phyloP scores from a whole-genome alignment of 306 rosid species.

The Calophaca sinica region DNA sequence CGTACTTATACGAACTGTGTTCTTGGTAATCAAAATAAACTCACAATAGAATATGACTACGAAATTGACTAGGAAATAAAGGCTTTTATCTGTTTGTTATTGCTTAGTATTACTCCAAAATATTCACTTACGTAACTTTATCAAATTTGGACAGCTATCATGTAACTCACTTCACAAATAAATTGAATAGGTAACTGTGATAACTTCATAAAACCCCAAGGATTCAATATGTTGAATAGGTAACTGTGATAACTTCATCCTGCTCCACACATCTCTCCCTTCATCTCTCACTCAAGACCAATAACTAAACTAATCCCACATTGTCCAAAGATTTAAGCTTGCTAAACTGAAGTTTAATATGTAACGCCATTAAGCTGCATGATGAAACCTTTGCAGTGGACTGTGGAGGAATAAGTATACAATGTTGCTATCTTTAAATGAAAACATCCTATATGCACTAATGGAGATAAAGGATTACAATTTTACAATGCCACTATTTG shows the following conservation, averaged over 20 bases:
- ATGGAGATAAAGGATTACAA: no score
- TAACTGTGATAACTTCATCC: neutral
- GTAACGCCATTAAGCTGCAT: neutral
- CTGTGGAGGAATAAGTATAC: constrained; percentile 15
- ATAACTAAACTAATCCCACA: constrained; percentile 29
- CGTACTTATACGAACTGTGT: neutral
- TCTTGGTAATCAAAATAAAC: neutral
- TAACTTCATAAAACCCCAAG: neutral
- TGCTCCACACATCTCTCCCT: neutral
- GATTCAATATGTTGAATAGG: constrained; percentile 33
- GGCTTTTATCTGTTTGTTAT: constrained; percentile 11
- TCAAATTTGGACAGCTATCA: constrained; percentile 7
- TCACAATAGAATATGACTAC: constrained; percentile 3
- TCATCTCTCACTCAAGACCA: constrained; percentile 23
- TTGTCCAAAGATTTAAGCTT: neutral
- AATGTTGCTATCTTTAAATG: neutral
- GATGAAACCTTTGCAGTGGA: constrained; percentile 17
- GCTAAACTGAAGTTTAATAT: constrained; percentile 2
- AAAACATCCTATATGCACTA: constrained; percentile 4
- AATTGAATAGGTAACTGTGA: neutral
- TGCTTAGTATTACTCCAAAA: no score
- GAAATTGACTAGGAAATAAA: neutral
- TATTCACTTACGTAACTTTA: neutral
- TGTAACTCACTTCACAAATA: neutral
- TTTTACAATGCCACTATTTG: no score